Base-by-base conservation (phyloP, 2,329 filamentous ascomycete genomes). In the Pseudogymnoascus sp. region DNA sequence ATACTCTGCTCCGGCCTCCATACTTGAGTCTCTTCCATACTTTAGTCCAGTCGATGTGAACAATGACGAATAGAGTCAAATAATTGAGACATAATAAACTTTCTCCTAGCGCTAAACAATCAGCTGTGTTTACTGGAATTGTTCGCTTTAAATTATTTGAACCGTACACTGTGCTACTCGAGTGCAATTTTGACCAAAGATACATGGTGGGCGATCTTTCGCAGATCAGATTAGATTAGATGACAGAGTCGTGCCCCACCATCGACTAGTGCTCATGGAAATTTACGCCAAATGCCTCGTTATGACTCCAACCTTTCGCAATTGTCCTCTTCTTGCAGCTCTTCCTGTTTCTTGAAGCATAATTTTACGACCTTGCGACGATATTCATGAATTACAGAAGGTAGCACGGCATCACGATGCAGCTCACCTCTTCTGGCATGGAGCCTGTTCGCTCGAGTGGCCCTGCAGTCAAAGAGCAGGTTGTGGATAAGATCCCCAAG, bases 401-500 rank as follows among this genome's bases (percentile, higher is more conserved):
- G 55, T 57, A 57, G 55, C 55, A 57, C 33, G 30, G 35, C 55
- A 7, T 45, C 58, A 61, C 60, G 26, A 68, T 68, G 67, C 66
- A 63, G 60, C 62, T 62, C 45, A 64, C 64, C 58, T 65, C 65
- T 10, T 61, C 62, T 34, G 61, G 60, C 57, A 60, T 61, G 28
- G 67, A 66, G 63, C 45, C 26, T 30, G 26, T 52, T 3, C 45
- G 57, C 57, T 45, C 57, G 33, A 59, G 34, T 19, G 57, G 57
- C 13, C 58, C 41, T 30, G 61, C 75, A 28, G 72, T 84, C 68
- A 96, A 96, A 80, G 85, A 90, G 77, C 91, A 96, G 81, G 87
- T 96, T 72, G 82, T 90, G 59, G 91, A 96, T 75, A 85, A 86
- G 71, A 81, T 90, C 60, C 92, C 92, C 33, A 95, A 95, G 78